Evolutionary conservation across 2,329 filamentous ascomycete genomes (phyloP), one percentile per base, ranked within the genome.

Genomic region (Graphium sp.): DNA sequence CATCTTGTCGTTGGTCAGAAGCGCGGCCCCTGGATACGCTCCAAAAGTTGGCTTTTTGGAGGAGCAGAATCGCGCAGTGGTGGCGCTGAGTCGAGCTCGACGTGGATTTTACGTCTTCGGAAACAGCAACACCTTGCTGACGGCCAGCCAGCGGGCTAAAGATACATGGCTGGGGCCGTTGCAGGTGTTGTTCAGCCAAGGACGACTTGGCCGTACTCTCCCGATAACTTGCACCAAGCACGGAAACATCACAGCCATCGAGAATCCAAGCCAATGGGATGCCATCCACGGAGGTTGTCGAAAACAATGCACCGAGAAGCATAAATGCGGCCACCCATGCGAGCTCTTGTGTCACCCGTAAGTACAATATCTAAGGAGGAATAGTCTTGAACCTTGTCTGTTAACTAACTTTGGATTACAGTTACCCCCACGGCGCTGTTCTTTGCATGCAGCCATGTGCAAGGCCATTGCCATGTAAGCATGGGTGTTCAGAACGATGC

Each of bases 71-170:
- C 59, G 69, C 12, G 58, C 60, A 0, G 65, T 70, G 2, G 69
- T 74, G 7, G 61, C 68, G 2, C 54, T 69, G 26, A 73, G 67
- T 34, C 72, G 85, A 30, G 84, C 85, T 4, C 74, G 70, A 32
- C 61, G 74, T 5, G 83, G 83, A 0, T 71, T 93, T 34, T 92
- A 85, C 47, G 60, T 93, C 22, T 92, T 93, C 43, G 85, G 84
- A 2, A 82, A 92, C 40, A 65, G 65, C 9, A 40, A 60, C 7
- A 66, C 63, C 20, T 36, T 68, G 1, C 36, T 68, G 6, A 39
- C 67, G 0, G 60, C 59, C 1, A 43, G 46, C 10, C 39, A 47
- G 0, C 60, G 58, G 8, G 55, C 58, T 0, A 32, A 26, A 14
- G 18, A 37, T 7, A 48, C 50, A 16, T 66, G 59, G 62, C 18